Base-by-base conservation (phyloP, 2,329 filamentous ascomycete species). In the Calonectria pseudoreteaudii region DNA sequence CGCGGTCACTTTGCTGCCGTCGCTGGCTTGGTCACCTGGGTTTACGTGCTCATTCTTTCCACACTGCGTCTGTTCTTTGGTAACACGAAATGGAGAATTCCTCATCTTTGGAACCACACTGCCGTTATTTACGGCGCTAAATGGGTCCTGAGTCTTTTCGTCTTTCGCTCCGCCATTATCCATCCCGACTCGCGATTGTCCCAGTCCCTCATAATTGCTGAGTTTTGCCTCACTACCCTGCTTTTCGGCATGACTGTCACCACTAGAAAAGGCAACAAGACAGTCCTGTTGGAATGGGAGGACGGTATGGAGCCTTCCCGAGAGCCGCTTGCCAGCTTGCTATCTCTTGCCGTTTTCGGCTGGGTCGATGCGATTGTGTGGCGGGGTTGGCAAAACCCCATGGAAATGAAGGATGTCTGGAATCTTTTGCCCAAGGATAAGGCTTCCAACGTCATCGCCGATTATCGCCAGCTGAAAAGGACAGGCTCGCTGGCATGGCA, bases 341-440 rank as follows among this genome's bases (percentile, higher is more conserved):
- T 98, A 75, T 98, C 97, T 2, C 88, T 97, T 56, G 92, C 93
- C 28, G 97, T 95, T 2, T 99, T 98, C 83, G 88, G 91, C 26
- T 99, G 97, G 97, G 92, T 98, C 26, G 96, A 98, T 84, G 86
- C 93, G 0, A 94, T 99, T 77, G 93, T 99, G 53, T 95, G 93
- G 92, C 92, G 94, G 78, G 97, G 97, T 18, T 98, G 96, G 88
- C 94, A 92, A 82, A 92, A 95, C 82, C 92, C 95, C 0, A 90
- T 97, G 75, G 95, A 97, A 80, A 90, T 98, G 77, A 86, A 91
- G 34, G 93, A 96, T 83, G 95, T 99, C 4, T 99, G 97, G 97
- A 98, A 98, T 81, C 85, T 99, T 74, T 86, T 95, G 23, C 92
- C 95, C 41, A 94, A 92, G 81, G 96, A 98, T 86, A 98, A 98